Base-by-base conservation (phyloP, 2,329 filamentous ascomycete species). In the Hymenoscyphus salicellus region DNA sequence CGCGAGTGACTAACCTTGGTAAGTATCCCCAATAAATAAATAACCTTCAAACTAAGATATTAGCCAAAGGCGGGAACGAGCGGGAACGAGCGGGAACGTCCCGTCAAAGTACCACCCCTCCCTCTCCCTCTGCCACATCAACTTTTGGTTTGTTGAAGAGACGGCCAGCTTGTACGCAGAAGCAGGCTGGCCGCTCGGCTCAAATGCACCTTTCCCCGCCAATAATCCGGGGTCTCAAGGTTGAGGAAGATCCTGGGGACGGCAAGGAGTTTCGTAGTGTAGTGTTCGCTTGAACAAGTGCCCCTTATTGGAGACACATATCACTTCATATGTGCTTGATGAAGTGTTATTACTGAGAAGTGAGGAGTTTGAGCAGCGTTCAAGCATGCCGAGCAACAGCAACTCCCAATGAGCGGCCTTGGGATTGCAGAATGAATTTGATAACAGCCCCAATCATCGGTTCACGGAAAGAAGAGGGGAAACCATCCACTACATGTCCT, bases 21-120 rank as follows among this genome's bases (percentile, higher is more conserved):
- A 23, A 23, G 46, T 52, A 52, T 52, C 46, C 46, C 46, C 46
- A 52, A 26, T 52, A 52, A 26, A 52, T 52, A 23, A 26, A 52
- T 52, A 52, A 52, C 46, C 46, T 52, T 52, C 23, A 23, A 8
- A 52, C 46, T 52, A 52, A 52, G 8, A 26, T 52, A 52, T 52
- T 52, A 52, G 46, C 33, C 57, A 58, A 41, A 58, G 32, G 23
- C 55, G 55, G 55, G 55, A 57, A 16, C 46, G 26, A 56, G 30
- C 55, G 28, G 32, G 55, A 28, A 33, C 26, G 55, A 36, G 33
- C 28, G 32, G 30, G 33, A 58, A 36, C 17, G 16, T 58, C 56
- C 56, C 56, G 28, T 16, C 1, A 28, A 32, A 26, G 30, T 33
- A 33, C 57, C 57, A n/a, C 23, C 20, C 23, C 30, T 28, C 32